Evolutionary conservation across 164 flowering plant species (phyloP).

Genomic region (Stephania japonica): DNA sequence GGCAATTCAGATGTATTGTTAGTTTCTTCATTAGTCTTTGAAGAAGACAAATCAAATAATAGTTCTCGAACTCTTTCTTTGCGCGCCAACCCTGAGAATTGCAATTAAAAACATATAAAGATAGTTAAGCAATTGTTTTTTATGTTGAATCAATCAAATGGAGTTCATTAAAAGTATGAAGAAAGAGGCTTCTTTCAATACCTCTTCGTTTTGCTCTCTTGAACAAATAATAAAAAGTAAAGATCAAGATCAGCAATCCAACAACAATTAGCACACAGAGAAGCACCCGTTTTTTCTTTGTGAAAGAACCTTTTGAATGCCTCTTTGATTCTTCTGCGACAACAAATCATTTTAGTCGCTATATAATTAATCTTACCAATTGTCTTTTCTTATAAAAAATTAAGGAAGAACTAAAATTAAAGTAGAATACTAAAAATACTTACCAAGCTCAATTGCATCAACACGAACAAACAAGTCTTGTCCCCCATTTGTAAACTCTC

Average conservation of each 20-base stretch:
- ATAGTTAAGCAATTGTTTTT: not conserved
- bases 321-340: not conserved
- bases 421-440: too few species aligned
- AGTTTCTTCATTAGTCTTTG: not conserved
- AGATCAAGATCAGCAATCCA: not conserved
- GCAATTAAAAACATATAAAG: not conserved
- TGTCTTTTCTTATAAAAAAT: not conserved
- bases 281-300: not conserved
- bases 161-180: not conserved
- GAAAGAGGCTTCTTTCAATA: not conserved
- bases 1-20: not conserved
- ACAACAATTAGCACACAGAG: not conserved
- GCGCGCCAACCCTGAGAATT: not conserved
- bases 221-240: not conserved
- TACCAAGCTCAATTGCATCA: slow-evolving; percentile 1
- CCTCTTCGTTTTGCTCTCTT: not conserved
- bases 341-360: not conserved
- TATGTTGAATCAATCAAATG: not conserved
- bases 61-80: not conserved
- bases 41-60: not conserved
- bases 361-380: too few species aligned
- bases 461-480: slow-evolving; percentile 5
- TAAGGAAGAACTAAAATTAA: too few species aligned
- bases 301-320: not conserved
- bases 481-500: not conserved